Conservation (phyloP, 2,329 filamentous ascomycete species). For the Periconia sp. region DNA sequence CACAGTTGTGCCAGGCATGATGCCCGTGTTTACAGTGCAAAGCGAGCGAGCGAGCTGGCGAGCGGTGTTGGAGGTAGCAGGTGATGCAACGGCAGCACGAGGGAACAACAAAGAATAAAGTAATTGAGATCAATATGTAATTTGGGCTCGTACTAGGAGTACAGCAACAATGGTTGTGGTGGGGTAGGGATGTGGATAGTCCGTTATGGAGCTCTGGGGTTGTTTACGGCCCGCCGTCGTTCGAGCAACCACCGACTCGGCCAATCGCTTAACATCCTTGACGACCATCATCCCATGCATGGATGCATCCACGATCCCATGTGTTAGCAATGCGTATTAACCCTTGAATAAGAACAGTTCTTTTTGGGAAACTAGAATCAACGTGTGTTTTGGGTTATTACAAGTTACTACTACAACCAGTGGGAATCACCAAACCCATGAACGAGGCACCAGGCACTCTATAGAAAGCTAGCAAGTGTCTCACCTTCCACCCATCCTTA, state of each 20-base stretch:
- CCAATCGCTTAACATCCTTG: background rate
- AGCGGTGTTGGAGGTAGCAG: conserved; percentile 4
- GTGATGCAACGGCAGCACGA: conserved; percentile 12
- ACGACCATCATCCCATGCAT: background rate
- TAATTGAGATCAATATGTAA: conserved; percentile 14
- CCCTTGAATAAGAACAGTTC: too few relatives aligned
- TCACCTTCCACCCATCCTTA: background rate
- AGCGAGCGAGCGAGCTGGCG: conserved; percentile 18
- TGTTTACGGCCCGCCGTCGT: background rate
- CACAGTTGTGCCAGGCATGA: conserved; percentile 61
- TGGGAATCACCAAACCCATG: background rate
- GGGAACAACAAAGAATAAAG: conserved; percentile 14
- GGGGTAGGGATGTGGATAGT: conserved; percentile 3
- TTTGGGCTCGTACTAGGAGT: conserved; percentile 23
- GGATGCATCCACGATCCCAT: background rate
- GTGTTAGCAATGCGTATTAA: background rate
- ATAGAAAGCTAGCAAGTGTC: background rate
- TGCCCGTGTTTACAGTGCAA: conserved; percentile 33
- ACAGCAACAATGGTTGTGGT: conserved; percentile 15
- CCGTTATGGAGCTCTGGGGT: background rate
- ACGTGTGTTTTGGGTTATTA: background rate
- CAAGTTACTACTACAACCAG: background rate
- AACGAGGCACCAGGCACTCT: background rate
- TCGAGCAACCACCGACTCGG: background rate
- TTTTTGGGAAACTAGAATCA: too few relatives aligned